Percentiles rank a stretch among this genome's conserved stretches.
Conservation (phyloP, 2,329 filamentous ascomycete species). For the Didymella segeticola region DNA sequence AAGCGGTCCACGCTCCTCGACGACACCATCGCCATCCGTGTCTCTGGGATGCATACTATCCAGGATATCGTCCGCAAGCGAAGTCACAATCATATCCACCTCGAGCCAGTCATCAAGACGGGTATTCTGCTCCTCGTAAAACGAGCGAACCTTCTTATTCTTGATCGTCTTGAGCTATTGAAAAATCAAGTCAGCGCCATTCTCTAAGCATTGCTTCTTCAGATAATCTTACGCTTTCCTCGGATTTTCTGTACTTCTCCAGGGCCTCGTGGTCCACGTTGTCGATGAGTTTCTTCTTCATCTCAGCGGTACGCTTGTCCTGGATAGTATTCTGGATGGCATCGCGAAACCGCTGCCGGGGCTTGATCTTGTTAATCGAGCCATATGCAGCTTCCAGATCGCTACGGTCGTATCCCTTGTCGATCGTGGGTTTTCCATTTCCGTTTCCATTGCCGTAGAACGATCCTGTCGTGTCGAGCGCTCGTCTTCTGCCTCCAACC, state of each 20-base stretch:
- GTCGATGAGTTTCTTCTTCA: slow-evolving; percentile 59
- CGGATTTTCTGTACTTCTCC: slow-evolving; percentile 59
- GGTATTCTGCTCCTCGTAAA: slow-evolving; percentile 63
- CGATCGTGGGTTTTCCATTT: neutral
- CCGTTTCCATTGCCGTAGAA: slow-evolving; percentile 3
- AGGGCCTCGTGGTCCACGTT: slow-evolving; percentile 56
- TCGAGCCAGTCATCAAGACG: slow-evolving; percentile 65
- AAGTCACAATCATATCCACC: slow-evolving; percentile 63
- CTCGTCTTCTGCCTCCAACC: slow-evolving; percentile 12
- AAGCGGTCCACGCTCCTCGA: slow-evolving; percentile 60
- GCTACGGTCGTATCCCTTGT: slow-evolving; percentile 4
- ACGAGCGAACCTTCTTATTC: slow-evolving; percentile 59
- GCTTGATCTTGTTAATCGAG: slow-evolving; percentile 20
- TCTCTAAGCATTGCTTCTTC: neutral
- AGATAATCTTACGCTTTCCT: slow-evolving; percentile 53
- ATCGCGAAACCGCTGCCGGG: slow-evolving; percentile 54
- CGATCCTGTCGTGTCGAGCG: slow-evolving; percentile 4
- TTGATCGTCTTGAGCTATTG: slow-evolving; percentile 58
- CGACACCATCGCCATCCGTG: slow-evolving; percentile 62
- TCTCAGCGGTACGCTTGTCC: slow-evolving; percentile 52
- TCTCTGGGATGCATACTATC: slow-evolving; percentile 65
- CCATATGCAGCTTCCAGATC: slow-evolving; percentile 43
- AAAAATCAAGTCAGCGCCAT: neutral
- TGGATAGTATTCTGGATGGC: slow-evolving; percentile 55
- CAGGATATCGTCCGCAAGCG: slow-evolving; percentile 65